Evolutionary conservation across 2,329 filamentous ascomycete genomes (phyloP).

Genomic region (Moelleriella libera): DNA sequence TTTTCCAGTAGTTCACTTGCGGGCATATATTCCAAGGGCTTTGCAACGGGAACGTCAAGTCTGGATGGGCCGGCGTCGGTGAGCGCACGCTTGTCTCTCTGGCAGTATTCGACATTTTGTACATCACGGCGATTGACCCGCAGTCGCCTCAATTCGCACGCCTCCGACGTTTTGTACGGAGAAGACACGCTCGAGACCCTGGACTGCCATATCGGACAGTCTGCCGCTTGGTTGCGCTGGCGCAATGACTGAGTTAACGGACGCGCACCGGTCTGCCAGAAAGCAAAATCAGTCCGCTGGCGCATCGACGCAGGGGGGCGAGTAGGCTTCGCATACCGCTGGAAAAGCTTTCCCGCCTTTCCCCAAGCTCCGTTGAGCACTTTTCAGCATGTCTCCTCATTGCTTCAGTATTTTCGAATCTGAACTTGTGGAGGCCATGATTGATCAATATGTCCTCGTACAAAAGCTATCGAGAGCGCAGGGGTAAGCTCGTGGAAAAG

Average conservation of each 20-base stretch:
- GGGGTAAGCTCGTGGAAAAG: no score
- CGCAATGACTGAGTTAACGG: background rate
- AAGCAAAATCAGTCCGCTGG: background rate
- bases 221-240: background rate
- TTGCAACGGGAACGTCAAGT: background rate
- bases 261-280: background rate
- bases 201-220: background rate
- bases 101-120: background rate
- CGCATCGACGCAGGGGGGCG: background rate
- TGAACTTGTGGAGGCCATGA: background rate
- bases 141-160: background rate
- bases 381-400: slow-evolving; percentile 24
- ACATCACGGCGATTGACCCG: background rate
- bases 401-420: slow-evolving; percentile 7
- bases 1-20: slow-evolving; percentile 12
- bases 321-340: slow-evolving; percentile 7
- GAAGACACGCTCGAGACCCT: background rate
- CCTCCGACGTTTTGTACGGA: background rate
- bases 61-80: background rate
- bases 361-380: slow-evolving; percentile 17
- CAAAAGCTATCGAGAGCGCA: no score
- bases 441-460: background rate
- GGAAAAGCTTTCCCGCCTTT: slow-evolving; percentile 10
- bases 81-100: background rate
- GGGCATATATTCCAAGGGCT: slow-evolving; percentile 10